A percentile compares a stretch with the other conserved stretches of the same genome.
These are phyloP conservation scores for Eucalyptus regnans DNA, from an alignment of 345 rosid species.

Conservation along the genomic window DNA sequence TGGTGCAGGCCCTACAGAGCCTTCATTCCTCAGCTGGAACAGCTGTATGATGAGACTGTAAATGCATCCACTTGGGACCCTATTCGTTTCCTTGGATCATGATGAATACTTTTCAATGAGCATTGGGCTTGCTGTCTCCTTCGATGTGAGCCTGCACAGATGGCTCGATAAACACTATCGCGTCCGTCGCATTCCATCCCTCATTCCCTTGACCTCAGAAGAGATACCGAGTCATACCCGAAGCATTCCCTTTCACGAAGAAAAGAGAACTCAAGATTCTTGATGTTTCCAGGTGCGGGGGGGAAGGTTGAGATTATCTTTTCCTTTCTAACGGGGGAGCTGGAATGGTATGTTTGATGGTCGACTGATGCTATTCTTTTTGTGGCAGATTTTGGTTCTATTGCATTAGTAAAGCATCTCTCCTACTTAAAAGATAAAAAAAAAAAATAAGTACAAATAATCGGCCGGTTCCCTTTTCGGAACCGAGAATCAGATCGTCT, in stretches of 20 bases:
- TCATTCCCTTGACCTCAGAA: slow-evolving; percentile 35
- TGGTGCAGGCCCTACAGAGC: slow-evolving; percentile 76
- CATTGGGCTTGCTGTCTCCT: slow-evolving; percentile 85
- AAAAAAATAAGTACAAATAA: too few relatives aligned
- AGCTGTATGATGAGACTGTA: slow-evolving; percentile 28
- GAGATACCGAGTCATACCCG: slow-evolving; percentile 32
- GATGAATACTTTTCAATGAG: slow-evolving; percentile 54
- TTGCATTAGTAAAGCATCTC: background rate
- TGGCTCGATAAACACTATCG: slow-evolving; percentile 20
- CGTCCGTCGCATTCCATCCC: slow-evolving; percentile 48
- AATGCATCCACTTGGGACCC: slow-evolving; percentile 34
- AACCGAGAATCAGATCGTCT: accelerated
- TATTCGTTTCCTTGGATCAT: slow-evolving; percentile 58
- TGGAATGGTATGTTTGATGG: background rate
- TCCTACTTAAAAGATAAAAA: background rate
- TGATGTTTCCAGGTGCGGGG: slow-evolving; percentile 39
- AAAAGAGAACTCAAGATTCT: slow-evolving; percentile 46
- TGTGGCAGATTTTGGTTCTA: background rate
- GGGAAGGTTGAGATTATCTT: slow-evolving; percentile 22
- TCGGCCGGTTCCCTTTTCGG: accelerated
- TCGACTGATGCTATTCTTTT: background rate
- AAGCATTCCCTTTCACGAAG: slow-evolving; percentile 60
- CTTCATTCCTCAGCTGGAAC: slow-evolving; percentile 53
- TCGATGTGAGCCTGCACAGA: slow-evolving; percentile 21
- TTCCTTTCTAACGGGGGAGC: slow-evolving; percentile 24